Evolutionary conservation across 208 protist genomes (phyloP).

Genomic region (Wallacemonas rigidus): DNA sequence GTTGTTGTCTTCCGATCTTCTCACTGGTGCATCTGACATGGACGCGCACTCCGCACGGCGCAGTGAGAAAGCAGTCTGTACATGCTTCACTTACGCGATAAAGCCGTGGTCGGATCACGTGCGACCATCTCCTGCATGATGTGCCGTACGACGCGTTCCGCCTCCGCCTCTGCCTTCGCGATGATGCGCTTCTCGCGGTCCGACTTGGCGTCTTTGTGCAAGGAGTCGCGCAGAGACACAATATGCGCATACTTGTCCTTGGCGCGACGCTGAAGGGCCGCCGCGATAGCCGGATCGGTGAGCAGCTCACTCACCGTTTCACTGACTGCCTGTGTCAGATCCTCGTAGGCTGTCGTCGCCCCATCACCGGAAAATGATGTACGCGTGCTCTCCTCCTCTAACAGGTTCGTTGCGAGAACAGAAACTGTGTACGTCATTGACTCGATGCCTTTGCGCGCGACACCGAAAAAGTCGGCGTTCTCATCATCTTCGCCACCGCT

Average conservation of each 20-base stretch:
- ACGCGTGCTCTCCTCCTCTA: constrained; percentile 26
- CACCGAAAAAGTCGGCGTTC: constrained; percentile 34
- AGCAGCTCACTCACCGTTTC: constrained; percentile 72
- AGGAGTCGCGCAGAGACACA: constrained; percentile 24
- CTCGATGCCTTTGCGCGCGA: constrained; percentile 35
- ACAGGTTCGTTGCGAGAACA: constrained; percentile 43
- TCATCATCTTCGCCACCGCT: neutral
- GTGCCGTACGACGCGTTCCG: constrained; percentile 65
- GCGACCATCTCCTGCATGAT: constrained; percentile 79
- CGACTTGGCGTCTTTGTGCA: constrained; percentile 23
- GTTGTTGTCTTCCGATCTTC: neutral
- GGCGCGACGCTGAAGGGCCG: constrained; percentile 67
- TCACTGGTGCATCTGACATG: neutral
- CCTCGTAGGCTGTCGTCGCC: constrained; percentile 35
- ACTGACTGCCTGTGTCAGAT: constrained; percentile 43
- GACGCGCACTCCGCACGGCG: neutral
- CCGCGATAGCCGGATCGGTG: constrained; percentile 52
- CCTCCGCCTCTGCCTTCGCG: constrained; percentile 70
- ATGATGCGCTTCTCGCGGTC: constrained; percentile 67
- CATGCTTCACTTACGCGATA: neutral
- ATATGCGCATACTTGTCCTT: constrained; percentile 41
- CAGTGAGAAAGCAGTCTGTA: neutral
- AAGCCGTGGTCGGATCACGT: constrained; percentile 26
- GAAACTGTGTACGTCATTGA: constrained; percentile 62
- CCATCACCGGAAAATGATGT: constrained; percentile 1